Evolutionary conservation across 768 basidiomycete species (phyloP), one percentile per base, ranked within the genome.

Genomic region (Termitomyces sp.): DNA sequence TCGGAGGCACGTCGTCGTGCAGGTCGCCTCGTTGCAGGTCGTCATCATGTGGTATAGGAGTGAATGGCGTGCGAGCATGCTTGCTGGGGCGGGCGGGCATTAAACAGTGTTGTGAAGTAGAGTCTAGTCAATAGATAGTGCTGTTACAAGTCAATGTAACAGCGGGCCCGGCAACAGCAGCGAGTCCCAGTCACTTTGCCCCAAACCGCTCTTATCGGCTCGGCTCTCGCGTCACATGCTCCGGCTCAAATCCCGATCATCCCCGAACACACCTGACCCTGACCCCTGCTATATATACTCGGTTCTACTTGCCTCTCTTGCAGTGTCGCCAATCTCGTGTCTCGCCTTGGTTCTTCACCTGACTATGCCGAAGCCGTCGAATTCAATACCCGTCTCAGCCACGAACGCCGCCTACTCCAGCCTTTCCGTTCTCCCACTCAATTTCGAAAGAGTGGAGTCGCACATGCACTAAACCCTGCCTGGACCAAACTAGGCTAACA

Each of bases 61-160:
- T 13, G 9, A 29, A 52, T 34, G 20, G 24, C 5, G 49, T 7
- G n/a, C 44, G 44, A 1, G 4, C 59, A 60, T 60, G 51, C 44
- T 52, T 60, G 44, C 29, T 46, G 28, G 37, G 22, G 29, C 59
- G 50, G 15, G 45, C 18, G 48, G 59, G 55, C 59, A 60, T 60
- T 45, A 59, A 59, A n/a, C 22, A 3, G 20, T 3, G 18, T 2
- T n/a, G 39, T 41, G 2, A n/a, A 41, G 39, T 41, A 33, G n/a
- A 26, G 36, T 41, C 39, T 41, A 51, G 31, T 31, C 28, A 44
- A 54, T 42, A 53, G 51, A 52, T 37, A 42, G 34, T 20, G 18
- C 52, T 26, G 41, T 54, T 54, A 33, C 42, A 54, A 54, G 13
- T 44, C 20, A 54, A 54, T 54, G 52, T 24, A 54, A 54, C 52